Evolutionary conservation across 352 stramenopile species (phyloP).

Genomic region (Blastocystis sp.): DNA sequence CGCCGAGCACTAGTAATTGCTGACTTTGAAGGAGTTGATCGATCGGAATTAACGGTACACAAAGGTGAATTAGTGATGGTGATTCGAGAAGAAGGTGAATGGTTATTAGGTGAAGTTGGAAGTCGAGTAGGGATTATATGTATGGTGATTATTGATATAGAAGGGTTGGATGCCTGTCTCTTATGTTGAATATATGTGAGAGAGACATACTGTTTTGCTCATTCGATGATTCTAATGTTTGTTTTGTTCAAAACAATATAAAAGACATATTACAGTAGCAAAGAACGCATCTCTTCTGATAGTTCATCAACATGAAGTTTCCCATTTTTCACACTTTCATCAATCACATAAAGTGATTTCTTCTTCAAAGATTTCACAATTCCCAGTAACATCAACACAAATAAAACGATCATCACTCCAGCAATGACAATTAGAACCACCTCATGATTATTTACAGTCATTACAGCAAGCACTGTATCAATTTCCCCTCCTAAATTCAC

Average conservation of each 20-base stretch:
- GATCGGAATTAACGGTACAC: neutral
- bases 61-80: conserved; percentile 45
- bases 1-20: conserved; percentile 33
- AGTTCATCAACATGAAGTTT: conserved; percentile 4
- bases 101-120: conserved; percentile 44
- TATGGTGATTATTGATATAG: neutral
- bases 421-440: conserved; percentile 5
- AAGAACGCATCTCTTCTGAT: conserved; percentile 20
- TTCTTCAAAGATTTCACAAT: neutral
- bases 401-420: conserved; percentile 10
- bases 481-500: conserved; percentile 27
- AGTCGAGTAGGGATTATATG: neutral
- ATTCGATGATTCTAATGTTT: neutral
- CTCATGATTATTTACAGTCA: conserved; percentile 45
- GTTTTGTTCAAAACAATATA: neutral
- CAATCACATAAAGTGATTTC: neutral
- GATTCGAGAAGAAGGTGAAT: conserved; percentile 22
- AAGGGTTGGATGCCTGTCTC: conserved; percentile 46
- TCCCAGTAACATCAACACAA: neutral
- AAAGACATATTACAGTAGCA: neutral
- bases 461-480: neutral
- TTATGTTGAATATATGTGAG: conserved; percentile 22
- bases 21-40: conserved; percentile 35
- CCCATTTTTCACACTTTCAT: neutral
- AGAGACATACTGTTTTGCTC: neutral